phyloP scores from a whole-genome alignment of 257 asterid genomes.

The Salvia splendens region DNA sequence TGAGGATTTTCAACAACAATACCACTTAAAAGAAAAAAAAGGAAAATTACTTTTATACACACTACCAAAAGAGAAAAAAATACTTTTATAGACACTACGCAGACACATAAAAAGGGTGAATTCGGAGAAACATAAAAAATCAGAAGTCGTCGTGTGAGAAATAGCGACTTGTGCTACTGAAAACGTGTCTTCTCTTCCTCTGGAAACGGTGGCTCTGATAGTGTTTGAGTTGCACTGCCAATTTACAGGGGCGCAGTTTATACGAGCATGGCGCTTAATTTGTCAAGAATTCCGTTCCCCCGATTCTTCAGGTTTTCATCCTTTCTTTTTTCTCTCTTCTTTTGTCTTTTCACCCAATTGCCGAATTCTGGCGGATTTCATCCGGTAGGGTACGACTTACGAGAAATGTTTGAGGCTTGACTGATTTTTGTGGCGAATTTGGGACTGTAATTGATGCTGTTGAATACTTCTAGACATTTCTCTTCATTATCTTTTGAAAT shows the following conservation, averaged over 20 bases:
- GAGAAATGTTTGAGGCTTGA: not conserved
- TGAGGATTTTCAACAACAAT: too few species aligned
- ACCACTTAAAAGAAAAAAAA: too few species aligned
- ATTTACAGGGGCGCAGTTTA: not conserved
- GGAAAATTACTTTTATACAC: too few species aligned
- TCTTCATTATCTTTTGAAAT: not conserved
- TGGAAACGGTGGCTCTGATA: conserved; percentile 17
- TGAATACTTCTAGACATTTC: not conserved
- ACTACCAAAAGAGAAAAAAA: too few species aligned
- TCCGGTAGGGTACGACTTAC: not conserved
- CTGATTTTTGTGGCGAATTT: not conserved
- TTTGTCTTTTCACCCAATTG: not conserved
- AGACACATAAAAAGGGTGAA: too few species aligned
- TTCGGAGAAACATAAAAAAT: too few species aligned
- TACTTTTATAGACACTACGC: too few species aligned
- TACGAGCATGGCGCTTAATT: conserved; percentile 39
- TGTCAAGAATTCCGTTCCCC: conserved; percentile 46
- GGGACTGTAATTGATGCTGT: not conserved
- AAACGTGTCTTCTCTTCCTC: not conserved
- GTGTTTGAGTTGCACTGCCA: conserved; percentile 5
- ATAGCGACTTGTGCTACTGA: not conserved
- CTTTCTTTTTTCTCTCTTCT: conserved; percentile 14
- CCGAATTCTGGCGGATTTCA: conserved; percentile 8
- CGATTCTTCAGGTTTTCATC: conserved; percentile 51
- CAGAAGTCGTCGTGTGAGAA: too few species aligned